Percentiles rank a stretch among this genome's conserved stretches.
phyloP scores from a whole-genome alignment of 2,329 filamentous ascomycete genomes.

The Cryphonectria nitschkei region DNA sequence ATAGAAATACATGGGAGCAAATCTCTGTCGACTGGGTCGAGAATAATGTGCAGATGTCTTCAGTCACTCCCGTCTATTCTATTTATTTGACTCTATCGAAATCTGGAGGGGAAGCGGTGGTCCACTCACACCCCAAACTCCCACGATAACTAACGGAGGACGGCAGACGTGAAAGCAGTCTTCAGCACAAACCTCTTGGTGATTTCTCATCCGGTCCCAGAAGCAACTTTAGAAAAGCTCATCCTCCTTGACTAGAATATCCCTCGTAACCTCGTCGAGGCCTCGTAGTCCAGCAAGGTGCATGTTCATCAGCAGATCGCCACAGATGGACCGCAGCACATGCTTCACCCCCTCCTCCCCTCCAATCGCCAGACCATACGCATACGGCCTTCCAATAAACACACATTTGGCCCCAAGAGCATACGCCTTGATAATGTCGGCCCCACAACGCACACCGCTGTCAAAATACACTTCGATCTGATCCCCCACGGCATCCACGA shows the following conservation, averaged over 20 bases:
- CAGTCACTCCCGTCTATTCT: no score
- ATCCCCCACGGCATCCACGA: slow-evolving; percentile 57
- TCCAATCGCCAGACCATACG: slow-evolving; percentile 25
- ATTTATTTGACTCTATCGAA: no score
- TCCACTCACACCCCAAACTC: no score
- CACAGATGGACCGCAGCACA: slow-evolving; percentile 25
- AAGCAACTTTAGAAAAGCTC: neutral
- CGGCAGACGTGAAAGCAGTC: no score
- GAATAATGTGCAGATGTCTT: no score
- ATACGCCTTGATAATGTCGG: slow-evolving; percentile 69
- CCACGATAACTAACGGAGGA: no score
- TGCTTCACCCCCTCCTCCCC: slow-evolving; percentile 26
- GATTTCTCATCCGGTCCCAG: neutral
- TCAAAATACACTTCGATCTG: slow-evolving; percentile 66
- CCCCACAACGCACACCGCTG: slow-evolving; percentile 66
- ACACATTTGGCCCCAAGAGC: slow-evolving; percentile 67
- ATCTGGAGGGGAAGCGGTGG: no score
- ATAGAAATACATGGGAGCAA: no score
- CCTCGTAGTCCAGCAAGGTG: slow-evolving; percentile 22
- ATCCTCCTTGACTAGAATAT: slow-evolving; percentile 22
- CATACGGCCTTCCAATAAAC: slow-evolving; percentile 56
- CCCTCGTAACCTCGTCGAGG: slow-evolving; percentile 20
- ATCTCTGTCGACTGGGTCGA: no score
- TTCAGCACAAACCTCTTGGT: no score
- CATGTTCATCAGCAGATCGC: slow-evolving; percentile 26